Percentiles rank a stretch among this genome's conserved stretches.
Evolutionary conservation across 257 asterid species (phyloP).

Genomic region (Paraleonurus japonicus): DNA sequence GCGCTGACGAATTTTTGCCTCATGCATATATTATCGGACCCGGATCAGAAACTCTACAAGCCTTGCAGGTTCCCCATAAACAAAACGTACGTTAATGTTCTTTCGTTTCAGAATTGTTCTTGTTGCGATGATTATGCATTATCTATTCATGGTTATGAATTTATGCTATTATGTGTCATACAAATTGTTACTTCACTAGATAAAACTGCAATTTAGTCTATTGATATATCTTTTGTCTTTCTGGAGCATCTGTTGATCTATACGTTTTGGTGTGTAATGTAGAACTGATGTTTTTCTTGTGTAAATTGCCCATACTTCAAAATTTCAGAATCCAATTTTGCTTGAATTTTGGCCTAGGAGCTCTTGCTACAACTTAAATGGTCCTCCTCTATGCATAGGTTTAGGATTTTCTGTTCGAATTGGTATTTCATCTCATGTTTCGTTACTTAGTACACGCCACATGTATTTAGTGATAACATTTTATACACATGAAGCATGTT

Average conservation of each 20-base stretch:
- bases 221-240: not conserved
- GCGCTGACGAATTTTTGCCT: slow-evolving; percentile 58
- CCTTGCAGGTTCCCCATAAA: slow-evolving; percentile 48
- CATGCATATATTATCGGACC: slow-evolving; percentile 51
- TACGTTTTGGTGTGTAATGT: not conserved
- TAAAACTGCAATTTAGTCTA: not conserved
- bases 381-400: not conserved
- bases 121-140: not conserved
- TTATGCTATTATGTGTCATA: not conserved
- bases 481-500: not conserved
- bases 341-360: not conserved
- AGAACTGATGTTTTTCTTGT: not conserved
- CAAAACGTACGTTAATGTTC: slow-evolving; percentile 36
- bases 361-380: not conserved
- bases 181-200: not conserved
- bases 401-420: not conserved
- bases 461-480: not conserved
- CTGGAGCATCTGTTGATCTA: not conserved
- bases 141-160: not conserved
- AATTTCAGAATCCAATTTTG: not conserved
- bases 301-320: not conserved
- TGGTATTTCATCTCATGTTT: not conserved
- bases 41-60: slow-evolving; percentile 56
- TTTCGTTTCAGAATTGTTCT: not conserved
- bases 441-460: not conserved